Evolutionary conservation across 2,329 filamentous ascomycete species (phyloP).

Genomic region (Triangularia setosa): DNA sequence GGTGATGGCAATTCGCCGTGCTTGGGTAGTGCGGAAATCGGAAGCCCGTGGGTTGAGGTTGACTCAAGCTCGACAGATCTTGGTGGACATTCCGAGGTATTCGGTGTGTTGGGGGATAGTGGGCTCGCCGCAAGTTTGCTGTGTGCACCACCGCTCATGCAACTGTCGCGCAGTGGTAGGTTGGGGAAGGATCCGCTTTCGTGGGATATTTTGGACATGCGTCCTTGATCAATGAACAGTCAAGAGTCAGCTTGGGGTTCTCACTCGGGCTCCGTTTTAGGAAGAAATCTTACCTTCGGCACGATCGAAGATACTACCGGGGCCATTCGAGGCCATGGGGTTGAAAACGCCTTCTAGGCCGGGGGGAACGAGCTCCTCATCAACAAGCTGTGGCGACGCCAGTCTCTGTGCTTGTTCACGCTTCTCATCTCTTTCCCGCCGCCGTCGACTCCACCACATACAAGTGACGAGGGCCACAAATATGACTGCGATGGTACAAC

Average conservation of each 20-base stretch:
- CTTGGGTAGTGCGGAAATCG: neutral
- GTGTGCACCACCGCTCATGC: conserved; percentile 2
- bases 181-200: conserved; percentile 5
- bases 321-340: conserved; percentile 11
- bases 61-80: conserved; percentile 17
- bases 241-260: neutral
- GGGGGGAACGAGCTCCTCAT: conserved; percentile 10
- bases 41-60: neutral
- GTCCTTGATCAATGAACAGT: conserved; percentile 5
- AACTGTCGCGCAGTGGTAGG: neutral
- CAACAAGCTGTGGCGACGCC: conserved; percentile 1
- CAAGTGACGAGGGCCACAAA: conserved; percentile 12
- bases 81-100: neutral
- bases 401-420: conserved; percentile 5
- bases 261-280: neutral
- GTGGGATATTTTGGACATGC: conserved; percentile 12
- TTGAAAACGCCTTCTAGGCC: conserved; percentile 18
- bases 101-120: neutral
- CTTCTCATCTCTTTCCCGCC: conserved; percentile 13
- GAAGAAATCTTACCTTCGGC: conserved; percentile 12
- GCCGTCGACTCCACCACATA: conserved; percentile 18
- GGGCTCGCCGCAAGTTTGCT: conserved; percentile 2
- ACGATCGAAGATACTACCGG: conserved; percentile 14
- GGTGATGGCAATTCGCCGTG: neutral
- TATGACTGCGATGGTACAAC: conserved; percentile 15